Conservation (phyloP, 495 filamentous ascomycete species). For the Tuber melanosporum region DNA sequence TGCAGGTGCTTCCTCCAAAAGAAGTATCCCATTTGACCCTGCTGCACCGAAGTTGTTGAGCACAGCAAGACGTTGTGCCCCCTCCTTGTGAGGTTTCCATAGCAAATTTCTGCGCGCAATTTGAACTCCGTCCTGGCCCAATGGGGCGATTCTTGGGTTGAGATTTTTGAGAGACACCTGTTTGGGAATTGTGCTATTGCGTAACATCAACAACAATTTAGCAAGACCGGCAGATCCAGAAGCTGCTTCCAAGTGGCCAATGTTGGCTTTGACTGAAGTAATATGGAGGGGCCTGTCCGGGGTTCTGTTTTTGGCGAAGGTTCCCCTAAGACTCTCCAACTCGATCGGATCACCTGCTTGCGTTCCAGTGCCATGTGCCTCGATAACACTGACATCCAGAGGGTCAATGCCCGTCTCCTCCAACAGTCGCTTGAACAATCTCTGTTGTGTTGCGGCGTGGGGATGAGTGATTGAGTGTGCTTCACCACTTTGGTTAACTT, state of each 20-base stretch:
- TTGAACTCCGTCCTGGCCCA: conserved; percentile 26
- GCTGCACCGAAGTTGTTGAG: conserved; percentile 67
- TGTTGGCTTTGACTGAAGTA: conserved; percentile 79
- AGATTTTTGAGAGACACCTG: conserved; percentile 30
- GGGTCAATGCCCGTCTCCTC: conserved; percentile 65
- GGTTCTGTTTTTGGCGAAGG: conserved; percentile 67
- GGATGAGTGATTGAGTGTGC: conserved; percentile 77
- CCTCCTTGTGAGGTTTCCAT: conserved; percentile 16
- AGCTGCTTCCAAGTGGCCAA: conserved; percentile 84
- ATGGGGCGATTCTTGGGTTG: conserved; percentile 28
- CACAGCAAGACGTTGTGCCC: conserved; percentile 50
- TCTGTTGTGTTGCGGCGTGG: conserved; percentile 64
- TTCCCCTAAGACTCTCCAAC: conserved; percentile 68
- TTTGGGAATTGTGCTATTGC: conserved; percentile 70
- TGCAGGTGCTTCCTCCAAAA: conserved; percentile 54
- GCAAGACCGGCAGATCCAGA: conserved; percentile 76
- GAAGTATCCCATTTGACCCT: conserved; percentile 59
- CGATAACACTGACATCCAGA: conserved; percentile 69
- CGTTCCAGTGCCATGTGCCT: conserved; percentile 87
- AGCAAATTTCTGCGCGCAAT: conserved; percentile 28
- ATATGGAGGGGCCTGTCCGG: conserved; percentile 67
- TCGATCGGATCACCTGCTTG: conserved; percentile 75
- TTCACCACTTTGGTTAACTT: conserved; percentile 71
- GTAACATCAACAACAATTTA: conserved; percentile 83
- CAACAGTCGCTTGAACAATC: conserved; percentile 62